Conservation (phyloP, 1,139 yeast genomes). For the Pichia sp. region DNA sequence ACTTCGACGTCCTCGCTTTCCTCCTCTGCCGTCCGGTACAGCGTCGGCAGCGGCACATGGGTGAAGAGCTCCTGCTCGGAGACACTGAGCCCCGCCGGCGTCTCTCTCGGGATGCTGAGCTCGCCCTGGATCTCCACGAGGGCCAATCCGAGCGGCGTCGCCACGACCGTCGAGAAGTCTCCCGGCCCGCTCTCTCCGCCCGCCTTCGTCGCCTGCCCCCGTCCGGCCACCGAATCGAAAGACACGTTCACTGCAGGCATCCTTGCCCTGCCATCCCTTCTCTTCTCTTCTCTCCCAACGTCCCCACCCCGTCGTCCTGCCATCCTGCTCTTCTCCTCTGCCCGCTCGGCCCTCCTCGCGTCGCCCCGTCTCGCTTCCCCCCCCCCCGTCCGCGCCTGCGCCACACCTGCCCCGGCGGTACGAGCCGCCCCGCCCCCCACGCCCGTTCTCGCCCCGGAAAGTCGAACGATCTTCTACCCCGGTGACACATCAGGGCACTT, state of each 20-base stretch:
- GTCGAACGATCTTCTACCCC: no score
- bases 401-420: neutral
- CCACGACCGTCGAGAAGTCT: conserved; percentile 30
- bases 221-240: conserved; percentile 10
- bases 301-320: neutral
- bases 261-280: neutral
- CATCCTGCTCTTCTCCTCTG: neutral
- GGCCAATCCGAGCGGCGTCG: conserved; percentile 55
- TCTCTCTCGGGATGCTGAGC: conserved; percentile 46
- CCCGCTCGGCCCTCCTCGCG: neutral
- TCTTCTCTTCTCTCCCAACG: neutral
- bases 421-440: no score
- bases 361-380: neutral
- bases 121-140: conserved; percentile 72
- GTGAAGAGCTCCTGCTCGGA: conserved; percentile 32
- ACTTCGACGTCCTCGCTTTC: conserved; percentile 39
- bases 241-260: conserved; percentile 14
- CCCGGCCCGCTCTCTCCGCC: neutral
- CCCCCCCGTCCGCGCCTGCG: neutral
- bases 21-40: conserved; percentile 9
- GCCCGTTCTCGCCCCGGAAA: no score
- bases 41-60: conserved; percentile 17
- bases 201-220: neutral
- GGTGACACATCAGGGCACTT: no score
- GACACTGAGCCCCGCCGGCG: conserved; percentile 31